Conservation (phyloP, 306 rosid genomes). For the Dryas octopetala region DNA sequence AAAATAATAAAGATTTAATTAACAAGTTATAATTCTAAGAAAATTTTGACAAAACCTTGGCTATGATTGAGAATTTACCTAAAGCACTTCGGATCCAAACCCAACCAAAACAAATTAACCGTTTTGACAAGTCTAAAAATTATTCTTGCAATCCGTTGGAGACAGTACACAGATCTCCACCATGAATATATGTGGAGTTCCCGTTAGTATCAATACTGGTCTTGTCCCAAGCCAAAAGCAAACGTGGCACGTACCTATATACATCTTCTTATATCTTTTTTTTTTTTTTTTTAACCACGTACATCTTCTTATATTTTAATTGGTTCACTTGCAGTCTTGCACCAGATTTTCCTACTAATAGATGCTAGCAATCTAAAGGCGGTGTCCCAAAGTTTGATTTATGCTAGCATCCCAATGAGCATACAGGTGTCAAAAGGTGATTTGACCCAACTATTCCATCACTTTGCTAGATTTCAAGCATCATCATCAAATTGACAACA, state of each 20-base stretch:
- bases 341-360: background rate
- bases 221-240: background rate
- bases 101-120: background rate
- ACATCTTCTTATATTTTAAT: too few species aligned
- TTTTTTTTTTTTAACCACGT: too few species aligned
- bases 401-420: background rate
- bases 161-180: background rate
- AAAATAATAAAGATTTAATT: too few species aligned
- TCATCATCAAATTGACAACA: constrained; percentile 10
- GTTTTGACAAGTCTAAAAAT: background rate
- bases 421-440: background rate
- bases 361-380: background rate
- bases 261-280: too few species aligned
- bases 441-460: background rate
- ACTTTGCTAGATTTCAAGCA: constrained; percentile 9
- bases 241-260: background rate
- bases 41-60: too few species aligned
- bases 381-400: too few species aligned
- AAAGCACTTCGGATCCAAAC: background rate
- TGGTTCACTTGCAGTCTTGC: background rate
- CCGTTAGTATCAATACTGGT: background rate
- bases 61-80: too few species aligned
- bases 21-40: too few species aligned
- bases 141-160: background rate
- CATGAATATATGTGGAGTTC: constrained; percentile 4